A percentile compares a stretch with the other conserved stretches of the same genome.
Evolutionary conservation across 2,329 filamentous ascomycete genomes (phyloP).

Genomic region (Truncatella angustata): DNA sequence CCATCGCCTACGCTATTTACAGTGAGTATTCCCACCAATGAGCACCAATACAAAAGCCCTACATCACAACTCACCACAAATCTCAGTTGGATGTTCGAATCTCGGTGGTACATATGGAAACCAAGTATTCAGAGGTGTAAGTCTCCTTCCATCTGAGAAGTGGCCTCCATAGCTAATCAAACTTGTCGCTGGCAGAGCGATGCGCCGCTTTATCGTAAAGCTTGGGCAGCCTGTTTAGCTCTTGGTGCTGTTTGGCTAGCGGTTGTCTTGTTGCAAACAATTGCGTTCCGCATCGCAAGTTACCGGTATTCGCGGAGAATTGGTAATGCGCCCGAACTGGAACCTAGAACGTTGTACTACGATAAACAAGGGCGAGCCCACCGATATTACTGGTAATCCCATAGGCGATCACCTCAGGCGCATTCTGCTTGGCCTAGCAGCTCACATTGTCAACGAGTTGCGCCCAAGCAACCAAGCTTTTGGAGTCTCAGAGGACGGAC

Average conservation of each 20-base stretch:
- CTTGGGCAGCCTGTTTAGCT: slow-evolving; percentile 17
- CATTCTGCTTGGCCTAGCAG: no score
- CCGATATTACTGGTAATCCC: background rate
- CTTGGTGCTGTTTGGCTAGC: slow-evolving; percentile 19
- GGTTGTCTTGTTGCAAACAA: slow-evolving; percentile 15
- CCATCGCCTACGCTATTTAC: slow-evolving; percentile 20
- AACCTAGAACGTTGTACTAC: background rate
- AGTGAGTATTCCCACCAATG: slow-evolving; percentile 11
- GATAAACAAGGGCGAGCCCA: background rate
- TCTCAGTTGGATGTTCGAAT: slow-evolving; percentile 19
- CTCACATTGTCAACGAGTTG: no score
- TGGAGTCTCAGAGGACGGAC: no score
- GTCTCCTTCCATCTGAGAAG: slow-evolving; percentile 1
- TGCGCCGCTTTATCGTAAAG: slow-evolving; percentile 19
- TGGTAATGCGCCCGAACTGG: background rate
- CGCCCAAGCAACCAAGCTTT: no score
- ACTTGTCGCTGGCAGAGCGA: no score
- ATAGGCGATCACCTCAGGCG: no score
- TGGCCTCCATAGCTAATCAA: no score
- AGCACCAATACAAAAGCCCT: background rate
- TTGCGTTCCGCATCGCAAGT: slow-evolving; percentile 8
- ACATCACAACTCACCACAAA: slow-evolving; percentile 1
- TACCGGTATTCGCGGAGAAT: background rate
- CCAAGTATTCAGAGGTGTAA: slow-evolving; percentile 20
- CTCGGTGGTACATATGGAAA: slow-evolving; percentile 21